Base-by-base conservation (phyloP, 306 rosid genomes). In the Casuarina glauca region DNA sequence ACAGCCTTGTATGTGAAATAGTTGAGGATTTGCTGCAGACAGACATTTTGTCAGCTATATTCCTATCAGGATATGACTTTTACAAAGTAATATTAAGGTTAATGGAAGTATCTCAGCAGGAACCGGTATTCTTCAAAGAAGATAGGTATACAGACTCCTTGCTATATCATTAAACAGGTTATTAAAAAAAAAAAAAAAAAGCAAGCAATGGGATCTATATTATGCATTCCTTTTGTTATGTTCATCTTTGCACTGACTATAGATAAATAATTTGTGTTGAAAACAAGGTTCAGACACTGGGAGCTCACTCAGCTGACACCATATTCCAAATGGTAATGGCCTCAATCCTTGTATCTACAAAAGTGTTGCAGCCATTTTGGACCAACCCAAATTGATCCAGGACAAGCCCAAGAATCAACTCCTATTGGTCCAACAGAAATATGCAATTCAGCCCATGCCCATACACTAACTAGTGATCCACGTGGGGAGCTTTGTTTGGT, bases 1-100 rank as follows among this genome's bases (percentile, higher is more conserved):
- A 91, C 98, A 74, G 98, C 98, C 84, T 92, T 92, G 82, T 86
- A 85, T 9, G 98, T 95, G 89, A 95, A 95, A 78, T 95, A 95
- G 82, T 92, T 95, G 87, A 95, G 87, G 73, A 92, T 2, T 95
- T 92, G 98, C 98, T 95, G 96, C 85, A 80, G 50, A 73, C 77
- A 84, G 64, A 86, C 63, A 44, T 63, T 75, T 70, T 64, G 68
- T 75, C 70, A 83, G 78, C 82, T 74, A 77, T 69, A 76, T 82
- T 61, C 35, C 75, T 80, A 80, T 70, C 8, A 73, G 57, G 48
- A 26, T 26, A 26, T 26, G 32, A 26, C 32, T 26, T 26, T 26
- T 26, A 26, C 32, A 26, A n/a, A 36, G 10, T 50, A 66, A 6
- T 9, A 68, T 72, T 43, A 72, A 44, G 61, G 53, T 39, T 58